phyloP scores from a whole-genome alignment of 2,329 filamentous ascomycete species.

The Diaporthe sp. region DNA sequence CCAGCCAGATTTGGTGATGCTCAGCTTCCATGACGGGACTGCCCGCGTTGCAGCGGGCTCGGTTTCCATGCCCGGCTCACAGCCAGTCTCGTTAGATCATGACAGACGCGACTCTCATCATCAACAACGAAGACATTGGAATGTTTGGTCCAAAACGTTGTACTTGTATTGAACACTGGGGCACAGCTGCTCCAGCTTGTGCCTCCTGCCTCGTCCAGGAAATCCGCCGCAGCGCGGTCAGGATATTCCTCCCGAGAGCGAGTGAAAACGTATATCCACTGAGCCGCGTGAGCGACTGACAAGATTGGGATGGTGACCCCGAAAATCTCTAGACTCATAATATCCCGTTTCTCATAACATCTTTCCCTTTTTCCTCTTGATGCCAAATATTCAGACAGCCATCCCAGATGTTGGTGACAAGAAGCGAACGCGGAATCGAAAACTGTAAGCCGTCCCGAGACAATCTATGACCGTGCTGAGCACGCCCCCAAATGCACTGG shows the following conservation, averaged over 20 bases:
- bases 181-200: conserved; percentile 17
- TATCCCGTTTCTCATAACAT: conserved; percentile 34
- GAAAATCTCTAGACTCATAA: conserved; percentile 36
- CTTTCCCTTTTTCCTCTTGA: conserved; percentile 25
- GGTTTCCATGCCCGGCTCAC: neutral
- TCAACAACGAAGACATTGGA: neutral
- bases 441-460: conserved; percentile 28
- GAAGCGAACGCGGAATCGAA: conserved; percentile 28
- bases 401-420: conserved; percentile 25
- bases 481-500: neutral
- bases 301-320: conserved; percentile 38
- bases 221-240: neutral
- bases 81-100: neutral
- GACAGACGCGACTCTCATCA: neutral
- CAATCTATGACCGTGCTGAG: conserved; percentile 26
- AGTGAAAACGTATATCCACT: conserved; percentile 37
- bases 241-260: conserved; percentile 1
- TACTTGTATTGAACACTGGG: conserved; percentile 21
- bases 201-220: conserved; percentile 14
- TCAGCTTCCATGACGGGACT: neutral
- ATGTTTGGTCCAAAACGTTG: conserved; percentile 21
- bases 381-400: conserved; percentile 29
- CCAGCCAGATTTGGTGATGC: neutral
- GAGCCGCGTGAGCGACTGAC: conserved; percentile 35
- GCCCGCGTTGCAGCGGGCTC: neutral